Evolutionary conservation across 2,329 filamentous ascomycete species (phyloP).

Genomic region (Pezicula rhizophila): DNA sequence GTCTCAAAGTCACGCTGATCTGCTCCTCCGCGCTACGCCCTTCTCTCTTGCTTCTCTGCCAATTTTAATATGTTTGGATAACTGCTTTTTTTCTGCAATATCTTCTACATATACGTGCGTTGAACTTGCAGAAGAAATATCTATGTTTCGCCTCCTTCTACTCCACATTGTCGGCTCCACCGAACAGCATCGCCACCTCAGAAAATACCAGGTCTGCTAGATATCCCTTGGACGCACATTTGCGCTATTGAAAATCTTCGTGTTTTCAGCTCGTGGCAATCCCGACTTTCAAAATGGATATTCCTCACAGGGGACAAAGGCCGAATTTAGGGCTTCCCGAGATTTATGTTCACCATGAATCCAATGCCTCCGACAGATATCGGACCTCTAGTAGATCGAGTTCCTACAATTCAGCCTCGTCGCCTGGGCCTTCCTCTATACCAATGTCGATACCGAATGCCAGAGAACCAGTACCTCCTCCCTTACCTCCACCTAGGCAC

Average conservation of each 20-base stretch:
- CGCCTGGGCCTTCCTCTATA: conserved; percentile 36
- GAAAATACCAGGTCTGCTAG: conserved; percentile 9
- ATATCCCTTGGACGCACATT: conserved; percentile 6
- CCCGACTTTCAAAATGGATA: conserved; percentile 31
- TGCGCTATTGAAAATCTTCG: conserved; percentile 6
- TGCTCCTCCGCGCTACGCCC: conserved; percentile 11
- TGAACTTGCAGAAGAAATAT: conserved; percentile 18
- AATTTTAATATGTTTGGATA: conserved; percentile 2
- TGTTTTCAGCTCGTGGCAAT: conserved; percentile 22
- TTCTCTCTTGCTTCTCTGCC: conserved; percentile 11
- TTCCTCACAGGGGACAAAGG: conserved; percentile 27
- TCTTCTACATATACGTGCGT: neutral
- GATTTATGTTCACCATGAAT: conserved; percentile 36
- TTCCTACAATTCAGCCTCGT: conserved; percentile 25
- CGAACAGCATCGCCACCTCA: conserved; percentile 22
- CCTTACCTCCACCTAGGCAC: conserved; percentile 56
- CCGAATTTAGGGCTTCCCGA: conserved; percentile 28
- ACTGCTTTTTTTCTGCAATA: neutral
- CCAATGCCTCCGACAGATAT: conserved; percentile 27
- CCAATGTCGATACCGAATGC: conserved; percentile 60
- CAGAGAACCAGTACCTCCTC: conserved; percentile 48
- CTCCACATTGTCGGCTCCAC: conserved; percentile 17
- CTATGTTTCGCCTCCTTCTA: conserved; percentile 20
- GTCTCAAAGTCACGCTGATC: neutral
- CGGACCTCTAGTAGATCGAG: conserved; percentile 19